Conservation (phyloP, 176 grass and related monocot species). For the Poa pratensis region DNA sequence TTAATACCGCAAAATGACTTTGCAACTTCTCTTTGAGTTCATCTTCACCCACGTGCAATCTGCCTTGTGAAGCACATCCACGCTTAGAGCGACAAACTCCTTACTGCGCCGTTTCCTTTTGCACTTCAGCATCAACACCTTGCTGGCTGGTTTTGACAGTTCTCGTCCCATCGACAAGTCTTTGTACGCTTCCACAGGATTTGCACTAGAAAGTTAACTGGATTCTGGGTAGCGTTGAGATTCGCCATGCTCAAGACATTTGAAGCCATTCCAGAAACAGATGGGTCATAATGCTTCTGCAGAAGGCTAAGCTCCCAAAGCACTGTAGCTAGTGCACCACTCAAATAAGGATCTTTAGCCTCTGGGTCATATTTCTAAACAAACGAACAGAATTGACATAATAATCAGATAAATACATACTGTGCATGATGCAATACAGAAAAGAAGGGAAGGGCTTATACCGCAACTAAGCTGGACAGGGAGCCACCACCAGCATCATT, state of each 20-base stretch:
- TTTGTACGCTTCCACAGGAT: slow-evolving; percentile 78
- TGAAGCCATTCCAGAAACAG: slow-evolving; percentile 65
- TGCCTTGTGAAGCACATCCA: slow-evolving; percentile 51
- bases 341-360: slow-evolving; percentile 83
- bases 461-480: slow-evolving; percentile 81
- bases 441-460: slow-evolving; percentile 42
- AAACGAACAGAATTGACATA: slow-evolving; percentile 14
- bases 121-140: slow-evolving; percentile 51
- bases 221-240: slow-evolving; percentile 71
- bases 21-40: slow-evolving; percentile 63
- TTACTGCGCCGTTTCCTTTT: slow-evolving; percentile 58
- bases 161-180: slow-evolving; percentile 63
- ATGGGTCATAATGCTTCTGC: slow-evolving; percentile 78
- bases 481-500: slow-evolving; percentile 96
- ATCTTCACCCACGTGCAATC: slow-evolving; percentile 49
- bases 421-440: slow-evolving; percentile 1
- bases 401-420: slow-evolving; percentile 29
- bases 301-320: slow-evolving; percentile 95
- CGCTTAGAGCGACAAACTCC: slow-evolving; percentile 56
- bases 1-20: slow-evolving; percentile 69
- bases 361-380: slow-evolving; percentile 94
- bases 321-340: slow-evolving; percentile 90
- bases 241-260: slow-evolving; percentile 81
- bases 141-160: slow-evolving; percentile 55
- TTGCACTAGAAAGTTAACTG: slow-evolving; percentile 63